Conservation (phyloP, 805 yeast species). For the Yarrowia alimentaria region DNA sequence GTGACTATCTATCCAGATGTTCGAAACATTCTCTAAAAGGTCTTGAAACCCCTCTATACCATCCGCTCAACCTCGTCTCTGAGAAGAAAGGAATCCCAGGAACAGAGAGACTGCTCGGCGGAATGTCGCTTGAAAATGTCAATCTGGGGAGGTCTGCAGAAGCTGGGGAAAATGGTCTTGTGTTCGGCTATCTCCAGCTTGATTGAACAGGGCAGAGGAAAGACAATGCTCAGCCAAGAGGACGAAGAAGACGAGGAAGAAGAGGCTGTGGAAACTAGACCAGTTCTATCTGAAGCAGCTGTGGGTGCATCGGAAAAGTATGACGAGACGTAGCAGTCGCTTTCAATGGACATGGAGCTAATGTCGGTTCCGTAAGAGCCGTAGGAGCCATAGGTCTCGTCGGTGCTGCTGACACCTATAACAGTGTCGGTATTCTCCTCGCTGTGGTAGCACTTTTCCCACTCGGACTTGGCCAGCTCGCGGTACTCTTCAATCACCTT, state of each 20-base stretch:
- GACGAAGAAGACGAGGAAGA: no score
- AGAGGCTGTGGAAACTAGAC: not conserved
- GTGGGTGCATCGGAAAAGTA: no score
- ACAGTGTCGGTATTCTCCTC: no score
- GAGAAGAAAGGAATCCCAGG: slow-evolving; percentile 6
- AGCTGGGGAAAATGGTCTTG: slow-evolving; percentile 15
- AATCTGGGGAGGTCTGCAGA: slow-evolving; percentile 8
- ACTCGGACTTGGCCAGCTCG: slow-evolving; percentile 6
- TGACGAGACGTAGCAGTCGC: not conserved
- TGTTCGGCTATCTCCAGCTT: no score
- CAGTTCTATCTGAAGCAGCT: not conserved
- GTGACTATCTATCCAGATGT: no score
- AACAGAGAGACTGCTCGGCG: no score
- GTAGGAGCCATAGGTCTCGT: not conserved
- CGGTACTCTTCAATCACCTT: slow-evolving; percentile 5
- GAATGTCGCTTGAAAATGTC: not conserved
- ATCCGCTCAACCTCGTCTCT: not conserved
- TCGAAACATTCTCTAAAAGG: no score
- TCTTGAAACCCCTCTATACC: no score
- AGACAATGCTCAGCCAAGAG: no score
- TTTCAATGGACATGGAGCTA: not conserved
- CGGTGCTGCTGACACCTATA: no score
- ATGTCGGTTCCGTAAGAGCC: slow-evolving; percentile 2
- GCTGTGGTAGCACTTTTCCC: slow-evolving; percentile 20
- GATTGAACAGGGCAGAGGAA: no score